Evolutionary conservation across 371 early-diverging fungal genomes (phyloP).

Genomic region (Mortierella polycephala): DNA sequence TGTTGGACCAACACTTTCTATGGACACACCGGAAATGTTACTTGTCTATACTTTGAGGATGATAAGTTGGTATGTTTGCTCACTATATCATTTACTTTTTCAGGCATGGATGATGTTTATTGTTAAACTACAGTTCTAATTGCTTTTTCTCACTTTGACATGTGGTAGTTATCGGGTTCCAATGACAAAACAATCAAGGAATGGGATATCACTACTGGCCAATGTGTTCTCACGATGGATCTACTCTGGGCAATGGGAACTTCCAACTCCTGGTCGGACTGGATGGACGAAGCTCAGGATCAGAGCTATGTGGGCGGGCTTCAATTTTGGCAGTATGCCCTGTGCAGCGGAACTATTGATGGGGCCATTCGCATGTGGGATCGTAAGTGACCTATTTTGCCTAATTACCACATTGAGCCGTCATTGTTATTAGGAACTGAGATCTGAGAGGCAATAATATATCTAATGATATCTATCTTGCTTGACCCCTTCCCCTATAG

Average conservation of each 20-base stretch:
- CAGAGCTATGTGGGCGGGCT: slow-evolving; percentile 73
- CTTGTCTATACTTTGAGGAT: slow-evolving; percentile 64
- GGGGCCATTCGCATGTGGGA: slow-evolving; percentile 92
- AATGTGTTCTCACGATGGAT: slow-evolving; percentile 72
- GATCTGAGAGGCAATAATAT: neutral
- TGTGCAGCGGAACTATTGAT: slow-evolving; percentile 90
- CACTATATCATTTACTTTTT: neutral
- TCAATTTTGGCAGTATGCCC: slow-evolving; percentile 84
- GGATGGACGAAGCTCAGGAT: slow-evolving; percentile 34
- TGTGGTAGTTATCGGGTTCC: slow-evolving; percentile 76
- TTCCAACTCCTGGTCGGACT: slow-evolving; percentile 41
- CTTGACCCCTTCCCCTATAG: slow-evolving; percentile 37
- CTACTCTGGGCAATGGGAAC: slow-evolving; percentile 72
- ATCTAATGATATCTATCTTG: neutral
- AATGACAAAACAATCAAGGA: slow-evolving; percentile 90
- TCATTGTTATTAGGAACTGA: neutral
- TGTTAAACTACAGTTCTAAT: neutral
- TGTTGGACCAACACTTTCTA: slow-evolving; percentile 60
- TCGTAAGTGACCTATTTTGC: slow-evolving; percentile 59
- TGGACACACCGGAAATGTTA: slow-evolving; percentile 68
- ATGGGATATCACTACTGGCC: slow-evolving; percentile 88
- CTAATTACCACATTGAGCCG: neutral
- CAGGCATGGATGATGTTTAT: neutral
- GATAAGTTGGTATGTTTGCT: slow-evolving; percentile 55
- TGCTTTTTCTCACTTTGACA: neutral